Conservation (phyloP, 2,329 filamentous ascomycete species). For the Ophiostoma himal-ulmi region DNA sequence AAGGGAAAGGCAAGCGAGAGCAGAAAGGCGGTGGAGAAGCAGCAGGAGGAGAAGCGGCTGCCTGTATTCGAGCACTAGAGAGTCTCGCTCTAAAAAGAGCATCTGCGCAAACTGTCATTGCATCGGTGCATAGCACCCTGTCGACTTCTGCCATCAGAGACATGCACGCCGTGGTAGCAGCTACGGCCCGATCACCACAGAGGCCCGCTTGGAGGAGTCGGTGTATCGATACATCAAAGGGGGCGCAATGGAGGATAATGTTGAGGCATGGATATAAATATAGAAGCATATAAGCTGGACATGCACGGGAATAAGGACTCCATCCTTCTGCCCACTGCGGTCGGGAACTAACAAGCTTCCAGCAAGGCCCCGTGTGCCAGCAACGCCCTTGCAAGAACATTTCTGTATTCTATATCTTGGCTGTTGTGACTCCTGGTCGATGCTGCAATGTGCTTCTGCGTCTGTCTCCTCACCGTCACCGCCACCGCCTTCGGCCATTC, state of each 20-base stretch:
- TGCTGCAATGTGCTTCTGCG: background rate
- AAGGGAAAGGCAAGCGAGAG: background rate
- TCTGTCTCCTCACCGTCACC: conserved; percentile 4
- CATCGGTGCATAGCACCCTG: background rate
- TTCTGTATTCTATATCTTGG: background rate
- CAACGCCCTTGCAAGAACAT: background rate
- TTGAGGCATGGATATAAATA: no score
- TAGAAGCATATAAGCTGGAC: background rate
- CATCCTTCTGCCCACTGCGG: background rate
- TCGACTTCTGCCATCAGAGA: background rate
- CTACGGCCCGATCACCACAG: conserved; percentile 1
- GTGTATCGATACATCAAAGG: background rate
- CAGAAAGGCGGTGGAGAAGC: background rate
- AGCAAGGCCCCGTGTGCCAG: background rate
- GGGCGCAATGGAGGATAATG: no score
- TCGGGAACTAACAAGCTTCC: background rate
- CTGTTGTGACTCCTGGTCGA: background rate
- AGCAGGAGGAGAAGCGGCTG: background rate
- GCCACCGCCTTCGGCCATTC: background rate
- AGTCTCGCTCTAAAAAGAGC: no score
- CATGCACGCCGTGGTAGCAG: background rate
- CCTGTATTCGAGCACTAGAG: no score
- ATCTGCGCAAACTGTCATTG: no score
- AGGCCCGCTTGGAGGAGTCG: background rate
- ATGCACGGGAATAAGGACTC: background rate